These are phyloP conservation scores for Oryza punctata DNA, from an alignment of 176 grass and related monocot species.

Conservation along the genomic window DNA sequence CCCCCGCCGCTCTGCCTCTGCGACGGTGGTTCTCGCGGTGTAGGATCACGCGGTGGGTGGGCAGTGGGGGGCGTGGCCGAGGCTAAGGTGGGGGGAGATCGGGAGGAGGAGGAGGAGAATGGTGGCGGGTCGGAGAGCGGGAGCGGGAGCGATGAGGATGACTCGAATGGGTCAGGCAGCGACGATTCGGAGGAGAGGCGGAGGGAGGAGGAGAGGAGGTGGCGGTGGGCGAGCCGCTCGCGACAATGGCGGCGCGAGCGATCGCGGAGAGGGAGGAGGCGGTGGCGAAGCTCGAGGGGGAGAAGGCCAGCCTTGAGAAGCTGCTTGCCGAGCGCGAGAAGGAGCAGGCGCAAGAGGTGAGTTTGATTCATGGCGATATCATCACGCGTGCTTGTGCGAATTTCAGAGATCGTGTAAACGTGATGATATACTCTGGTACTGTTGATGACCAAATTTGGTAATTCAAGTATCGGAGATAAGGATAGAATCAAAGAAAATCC, in stretches of 20 bases:
- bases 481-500: too few relatives aligned
- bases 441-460: too few relatives aligned
- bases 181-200: conserved; percentile 63
- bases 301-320: conserved; percentile 75
- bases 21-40: conserved; percentile 25
- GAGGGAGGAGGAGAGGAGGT: conserved; percentile 80
- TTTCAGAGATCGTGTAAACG: not conserved
- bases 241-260: conserved; percentile 59
- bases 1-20: conserved; percentile 47
- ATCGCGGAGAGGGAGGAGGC: conserved; percentile 76
- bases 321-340: conserved; percentile 85
- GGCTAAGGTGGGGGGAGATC: conserved; percentile 12
- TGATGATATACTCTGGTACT: not conserved
- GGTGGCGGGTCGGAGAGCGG: conserved; percentile 24
- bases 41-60: conserved; percentile 33
- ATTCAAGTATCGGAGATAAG: too few relatives aligned
- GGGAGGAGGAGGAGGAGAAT: conserved; percentile 17
- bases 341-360: conserved; percentile 85
- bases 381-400: not conserved
- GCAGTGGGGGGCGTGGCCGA: conserved; percentile 7
- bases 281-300: conserved; percentile 66
- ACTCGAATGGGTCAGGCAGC: conserved; percentile 55
- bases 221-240: conserved; percentile 51
- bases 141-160: conserved; percentile 46
- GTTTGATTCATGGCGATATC: not conserved